Base-by-base conservation (phyloP, 23 red algal species). In the Cyanidium caldarium region DNA sequence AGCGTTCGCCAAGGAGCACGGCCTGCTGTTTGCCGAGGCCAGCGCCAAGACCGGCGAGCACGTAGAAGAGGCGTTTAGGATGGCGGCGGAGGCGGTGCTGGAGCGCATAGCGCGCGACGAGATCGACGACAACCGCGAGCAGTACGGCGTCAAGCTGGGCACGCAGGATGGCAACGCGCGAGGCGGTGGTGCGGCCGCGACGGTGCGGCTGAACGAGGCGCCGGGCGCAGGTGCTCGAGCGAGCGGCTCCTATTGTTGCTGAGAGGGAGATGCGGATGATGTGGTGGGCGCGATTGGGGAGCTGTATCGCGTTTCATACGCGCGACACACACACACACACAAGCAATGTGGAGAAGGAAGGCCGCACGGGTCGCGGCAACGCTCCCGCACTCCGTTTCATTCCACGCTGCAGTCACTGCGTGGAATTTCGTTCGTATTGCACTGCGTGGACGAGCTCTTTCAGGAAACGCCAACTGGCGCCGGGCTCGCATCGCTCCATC, bases 11-110 rank as follows among this genome's bases (percentile, higher is more conserved):
- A 81, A 78, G 34, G 42, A 83, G 42, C 89, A 95, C 34, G 89
- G 89, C 10, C 84, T 95, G 1, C 66, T 86, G 42, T 95, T 95
- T 69, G 42, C 86, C 35, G 89, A 95, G 66, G 86, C 89, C 12
- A 82, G 77, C 40, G 89, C 89, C 1, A 95, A 95, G 69, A 79
- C 80, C 33, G 83, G 77, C 45, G 42, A 65, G 2, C 82, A 95
- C 56, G 89, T 95, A 19, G 82, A 86, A 28, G 78, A 95, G 17
- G 84, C 89, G 33, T 95, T 95, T 66, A 46, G 69, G 17, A 72
- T 73, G 15, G 80, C 89, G 21, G 82, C 82, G 0, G 40, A 65
- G 21, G 70, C 46, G 37, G 85, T 95, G 45, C 85, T 86, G 45
- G 83, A 95, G 77, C 85, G 85, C 40, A 82, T 95, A 31, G 80